Percentiles rank a stretch among this genome's conserved stretches.
Evolutionary conservation across 768 basidiomycete species (phyloP).

Genomic region (Calocybe cyanea): DNA sequence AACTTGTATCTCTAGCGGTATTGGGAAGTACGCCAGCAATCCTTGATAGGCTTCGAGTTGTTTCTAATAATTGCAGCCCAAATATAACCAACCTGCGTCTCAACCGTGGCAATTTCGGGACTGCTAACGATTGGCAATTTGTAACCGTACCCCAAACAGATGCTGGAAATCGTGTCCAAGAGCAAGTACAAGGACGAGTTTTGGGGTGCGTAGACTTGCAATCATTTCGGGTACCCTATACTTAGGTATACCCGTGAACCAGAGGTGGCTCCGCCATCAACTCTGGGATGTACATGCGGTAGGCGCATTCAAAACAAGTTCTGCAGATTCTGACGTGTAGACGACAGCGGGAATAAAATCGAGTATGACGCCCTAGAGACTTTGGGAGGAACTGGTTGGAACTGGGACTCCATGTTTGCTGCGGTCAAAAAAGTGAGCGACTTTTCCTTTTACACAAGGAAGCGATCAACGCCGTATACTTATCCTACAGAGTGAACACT

Average conservation of each 20-base stretch:
- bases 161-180: slow-evolving; percentile 9
- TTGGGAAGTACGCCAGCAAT: slow-evolving; percentile 6
- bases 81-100: slow-evolving; percentile 13
- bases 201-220: slow-evolving; percentile 7
- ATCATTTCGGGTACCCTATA: not conserved
- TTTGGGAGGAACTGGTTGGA: slow-evolving; percentile 13
- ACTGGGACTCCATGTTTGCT: slow-evolving; percentile 12
- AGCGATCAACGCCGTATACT: not conserved
- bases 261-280: slow-evolving; percentile 16
- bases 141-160: slow-evolving; percentile 11
- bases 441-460: not conserved
- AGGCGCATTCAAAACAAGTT: not conserved
- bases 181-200: slow-evolving; percentile 12
- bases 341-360: slow-evolving; percentile 9
- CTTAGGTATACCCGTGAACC: not conserved
- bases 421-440: slow-evolving; percentile 9
- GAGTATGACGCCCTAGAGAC: slow-evolving; percentile 13
- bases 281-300: slow-evolving; percentile 14
- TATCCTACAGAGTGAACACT: slow-evolving; percentile 11
- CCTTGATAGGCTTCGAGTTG: not conserved
- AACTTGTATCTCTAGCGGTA: slow-evolving; percentile 5
- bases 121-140: slow-evolving; percentile 13
- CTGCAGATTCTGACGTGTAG: not conserved
- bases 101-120: slow-evolving; percentile 10
- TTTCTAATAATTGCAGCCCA: not conserved